A percentile compares a stretch with the other conserved stretches of the same genome.
Conservation (phyloP, 2,329 filamentous ascomycete genomes). For the Didymella sp. region DNA sequence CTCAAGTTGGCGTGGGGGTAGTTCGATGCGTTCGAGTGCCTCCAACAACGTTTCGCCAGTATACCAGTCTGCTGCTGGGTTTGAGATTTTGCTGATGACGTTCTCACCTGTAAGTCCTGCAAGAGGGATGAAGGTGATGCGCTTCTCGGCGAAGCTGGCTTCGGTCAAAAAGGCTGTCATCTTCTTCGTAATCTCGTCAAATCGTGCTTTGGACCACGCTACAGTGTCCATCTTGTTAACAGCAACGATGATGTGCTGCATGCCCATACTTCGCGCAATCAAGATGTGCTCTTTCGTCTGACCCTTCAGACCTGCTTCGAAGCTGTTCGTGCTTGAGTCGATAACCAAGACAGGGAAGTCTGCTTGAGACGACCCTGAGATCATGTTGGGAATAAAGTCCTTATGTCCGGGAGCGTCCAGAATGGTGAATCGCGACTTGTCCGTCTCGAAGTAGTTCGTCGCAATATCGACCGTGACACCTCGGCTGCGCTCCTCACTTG, state of each 20-base stretch:
- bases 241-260: constrained; percentile 85
- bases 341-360: constrained; percentile 96
- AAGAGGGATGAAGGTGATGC: constrained; percentile 86
- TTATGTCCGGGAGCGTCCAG: constrained; percentile 92
- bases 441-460: constrained; percentile 91
- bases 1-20: constrained; percentile 71
- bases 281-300: constrained; percentile 95
- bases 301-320: constrained; percentile 90
- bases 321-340: constrained; percentile 87
- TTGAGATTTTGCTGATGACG: constrained; percentile 67
- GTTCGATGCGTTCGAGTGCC: constrained; percentile 83
- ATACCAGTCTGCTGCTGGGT: constrained; percentile 73
- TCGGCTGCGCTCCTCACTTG: constrained; percentile 83
- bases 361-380: constrained; percentile 92
- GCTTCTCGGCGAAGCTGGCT: constrained; percentile 81
- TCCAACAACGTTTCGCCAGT: constrained; percentile 78
- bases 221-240: constrained; percentile 95
- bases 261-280: constrained; percentile 86
- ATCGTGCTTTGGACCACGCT: constrained; percentile 81
- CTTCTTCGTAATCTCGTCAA: constrained; percentile 83
- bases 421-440: constrained; percentile 86
- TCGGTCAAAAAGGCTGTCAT: constrained; percentile 81
- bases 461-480: constrained; percentile 98
- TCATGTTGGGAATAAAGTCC: constrained; percentile 99
- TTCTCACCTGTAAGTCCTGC: constrained; percentile 91